phyloP scores from a whole-genome alignment of 306 rosid genomes.

The Quercus cerris region DNA sequence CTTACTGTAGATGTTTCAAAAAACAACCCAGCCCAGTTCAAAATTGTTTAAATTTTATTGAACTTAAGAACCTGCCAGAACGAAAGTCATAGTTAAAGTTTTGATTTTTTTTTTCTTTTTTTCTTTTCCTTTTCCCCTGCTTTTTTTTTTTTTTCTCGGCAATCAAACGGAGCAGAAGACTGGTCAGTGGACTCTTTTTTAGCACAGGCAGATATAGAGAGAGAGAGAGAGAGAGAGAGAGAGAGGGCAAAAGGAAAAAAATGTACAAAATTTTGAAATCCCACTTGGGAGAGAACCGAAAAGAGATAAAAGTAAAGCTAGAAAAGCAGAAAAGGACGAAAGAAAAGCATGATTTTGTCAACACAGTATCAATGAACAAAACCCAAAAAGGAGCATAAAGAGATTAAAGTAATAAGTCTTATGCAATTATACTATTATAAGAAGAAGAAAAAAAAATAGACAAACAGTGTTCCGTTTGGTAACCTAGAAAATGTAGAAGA shows the following conservation, averaged over 20 bases:
- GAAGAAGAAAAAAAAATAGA: slow-evolving; percentile 9
- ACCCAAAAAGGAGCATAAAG: slow-evolving; percentile 8
- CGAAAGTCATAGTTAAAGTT: background rate
- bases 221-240: slow-evolving; percentile 9
- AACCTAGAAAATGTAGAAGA: background rate
- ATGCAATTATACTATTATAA: slow-evolving; percentile 27
- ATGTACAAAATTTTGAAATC: slow-evolving; percentile 34
- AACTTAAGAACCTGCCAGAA: background rate
- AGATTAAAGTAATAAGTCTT: slow-evolving; percentile 28
- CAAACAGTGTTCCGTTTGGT: background rate
- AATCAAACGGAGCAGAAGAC: slow-evolving; percentile 11
- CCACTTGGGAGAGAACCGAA: slow-evolving; percentile 55
- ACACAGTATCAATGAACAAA: slow-evolving; percentile 36
- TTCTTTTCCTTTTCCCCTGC: background rate
- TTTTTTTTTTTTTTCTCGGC: slow-evolving; percentile 19
- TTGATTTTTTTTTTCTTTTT: background rate
- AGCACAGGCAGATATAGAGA: background rate
- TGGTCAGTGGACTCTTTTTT: slow-evolving; percentile 12
- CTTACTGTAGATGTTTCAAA: background rate
- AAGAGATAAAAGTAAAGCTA: slow-evolving; percentile 43
- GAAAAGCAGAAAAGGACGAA: slow-evolving; percentile 77
- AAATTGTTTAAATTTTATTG: background rate
- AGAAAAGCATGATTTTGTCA: slow-evolving; percentile 53
- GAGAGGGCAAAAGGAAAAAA: slow-evolving; percentile 20
- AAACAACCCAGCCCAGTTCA: background rate